Evolutionary conservation across 345 rosid genomes (phyloP), one percentile per base, ranked within the genome.

Genomic region (Citrus hindsii): DNA sequence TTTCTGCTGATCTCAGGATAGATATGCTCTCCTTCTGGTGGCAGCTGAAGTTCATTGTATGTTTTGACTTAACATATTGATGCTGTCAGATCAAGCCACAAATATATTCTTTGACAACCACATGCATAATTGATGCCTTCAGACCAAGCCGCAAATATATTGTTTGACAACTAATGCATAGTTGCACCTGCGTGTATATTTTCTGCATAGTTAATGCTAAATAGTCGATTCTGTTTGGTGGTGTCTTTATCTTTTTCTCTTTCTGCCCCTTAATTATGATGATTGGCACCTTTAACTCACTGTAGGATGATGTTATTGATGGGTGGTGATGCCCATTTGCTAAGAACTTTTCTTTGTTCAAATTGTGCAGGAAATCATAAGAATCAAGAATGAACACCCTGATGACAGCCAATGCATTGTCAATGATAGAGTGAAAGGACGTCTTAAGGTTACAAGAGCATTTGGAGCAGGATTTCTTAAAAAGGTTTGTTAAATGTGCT

Each of bases 391-490:
- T 81, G 99, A 95, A 76, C 99, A 95, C 82, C 98, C 97, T 8
- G 98, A 95, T 83, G 99, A 95, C 82, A 89, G 38, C 75, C 91
- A 91, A 22, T 93, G 98, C 82, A 93, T 95, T 79, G 90, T 90
- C 81, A 95, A 95, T 73, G 97, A 90, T 73, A 88, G 99, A 84
- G 97, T 95, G 62, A 94, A 95, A 83, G 99, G 99, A 33, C 96
- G 98, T 64, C 91, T 95, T 58, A 92, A 93, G 90, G 99, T 93
- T 75, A 93, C 99, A 9, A 90, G 99, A 83, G 99, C 99, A 37
- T 95, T 95, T 84, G 99, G 99, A 59, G 99, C 99, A 37, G 99
- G 99, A 83, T 95, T 89, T 81, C 86, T 95, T 79, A 95, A 95
- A 82, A 90, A 90, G 98, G 99, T 95, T 83, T 71, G 74, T 48